Evolutionary conservation across 2,329 filamentous ascomycete genomes (phyloP), one percentile per base, ranked within the genome.

Genomic region (Ophiostoma angusticollis): DNA sequence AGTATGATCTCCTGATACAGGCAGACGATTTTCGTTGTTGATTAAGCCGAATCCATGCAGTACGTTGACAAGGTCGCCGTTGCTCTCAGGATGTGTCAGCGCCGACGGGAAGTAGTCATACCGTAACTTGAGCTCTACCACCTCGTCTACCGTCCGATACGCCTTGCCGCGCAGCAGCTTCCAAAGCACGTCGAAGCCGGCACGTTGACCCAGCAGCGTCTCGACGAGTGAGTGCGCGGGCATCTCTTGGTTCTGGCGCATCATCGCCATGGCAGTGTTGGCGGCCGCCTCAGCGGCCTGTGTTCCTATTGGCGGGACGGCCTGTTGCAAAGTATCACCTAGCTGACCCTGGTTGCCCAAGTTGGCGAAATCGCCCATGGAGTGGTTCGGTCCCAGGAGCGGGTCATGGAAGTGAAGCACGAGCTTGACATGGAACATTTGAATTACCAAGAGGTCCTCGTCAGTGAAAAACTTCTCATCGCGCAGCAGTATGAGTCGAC

Each of bases 351-450:
- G n/a, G n/a, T n/a, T n/a, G n/a, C n/a, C n/a, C n/a, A n/a, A 9
- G 28, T 16, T 16, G 16, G 22, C 11, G 13, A 29, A 19, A 12
- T 13, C 30, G 8, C 16, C 13, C 17, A n/a, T 11, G 31, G 63
- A 62, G 3, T 62, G 58, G 35, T 65, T 64, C 13, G 66, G 64
- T 0, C 70, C 72, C 35, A 65, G 65, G 18, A 73, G 53, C 1
- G 81, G 79, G 46, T 83, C 69, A 41, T 70, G 73, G 56, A 84
- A 76, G 39, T 67, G 65, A 70, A 86, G 74, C 50, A 74, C 68
- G 13, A 91, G 67, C 59, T 89, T 87, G 45, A 83, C 52, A 47
- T 84, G 62, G 60, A 89, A 78, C 43, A 78, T 56, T 31, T 76
- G 71, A 3, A 72, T 65, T 36, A 72, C 64, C 51, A 73, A 70